Conservation (phyloP, 2,329 filamentous ascomycete genomes). For the Fusarium pilosicola region DNA sequence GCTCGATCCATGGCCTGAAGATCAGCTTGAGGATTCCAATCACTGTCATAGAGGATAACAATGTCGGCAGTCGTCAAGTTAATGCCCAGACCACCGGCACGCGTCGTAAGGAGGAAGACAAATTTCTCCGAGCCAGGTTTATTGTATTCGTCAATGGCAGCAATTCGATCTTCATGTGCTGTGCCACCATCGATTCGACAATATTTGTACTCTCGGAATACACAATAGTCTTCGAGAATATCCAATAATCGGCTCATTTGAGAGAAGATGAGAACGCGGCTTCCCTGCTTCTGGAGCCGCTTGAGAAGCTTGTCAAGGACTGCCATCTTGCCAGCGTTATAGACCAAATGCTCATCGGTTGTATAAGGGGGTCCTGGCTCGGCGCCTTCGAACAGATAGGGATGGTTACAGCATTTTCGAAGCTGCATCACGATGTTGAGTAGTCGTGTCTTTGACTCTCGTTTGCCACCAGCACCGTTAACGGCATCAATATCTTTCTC, state of each 20-base stretch:
- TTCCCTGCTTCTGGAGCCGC: conserved; percentile 85
- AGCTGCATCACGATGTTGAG: conserved; percentile 99
- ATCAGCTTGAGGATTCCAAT: conserved; percentile 99
- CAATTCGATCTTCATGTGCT: conserved; percentile 96
- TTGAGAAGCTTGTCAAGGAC: conserved; percentile 92
- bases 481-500: conserved; percentile 99
- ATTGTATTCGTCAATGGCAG: conserved; percentile 98
- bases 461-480: conserved; percentile 94
- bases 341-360: conserved; percentile 93
- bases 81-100: conserved; percentile 95
- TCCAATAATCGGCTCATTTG: conserved; percentile 98
- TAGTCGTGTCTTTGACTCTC: conserved; percentile 95
- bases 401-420: conserved; percentile 98
- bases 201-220: conserved; percentile 94
- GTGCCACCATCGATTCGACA: conserved; percentile 97
- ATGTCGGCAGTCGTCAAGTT: conserved; percentile 96
- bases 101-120: conserved; percentile 92
- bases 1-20: conserved; percentile 98
- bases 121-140: conserved; percentile 96
- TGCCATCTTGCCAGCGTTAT: conserved; percentile 96
- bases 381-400: conserved; percentile 96
- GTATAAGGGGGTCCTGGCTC: conserved; percentile 98
- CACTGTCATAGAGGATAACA: conserved; percentile 95
- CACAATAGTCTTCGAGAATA: conserved; percentile 97
- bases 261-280: conserved; percentile 97